Evolutionary conservation across 75 land plant species (phyloP).

Genomic region (Selaginella moellendorffii): DNA sequence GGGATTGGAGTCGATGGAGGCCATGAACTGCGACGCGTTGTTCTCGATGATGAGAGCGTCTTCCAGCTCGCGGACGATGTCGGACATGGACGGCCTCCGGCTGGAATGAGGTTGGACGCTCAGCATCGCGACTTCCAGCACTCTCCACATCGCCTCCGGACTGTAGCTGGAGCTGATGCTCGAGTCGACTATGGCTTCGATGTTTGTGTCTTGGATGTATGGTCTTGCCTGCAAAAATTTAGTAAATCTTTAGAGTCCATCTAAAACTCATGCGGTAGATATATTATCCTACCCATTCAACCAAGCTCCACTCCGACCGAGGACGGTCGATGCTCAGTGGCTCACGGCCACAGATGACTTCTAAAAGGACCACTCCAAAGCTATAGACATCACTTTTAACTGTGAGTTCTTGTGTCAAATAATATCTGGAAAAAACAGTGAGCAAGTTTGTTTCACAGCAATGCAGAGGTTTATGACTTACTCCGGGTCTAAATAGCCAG

Average conservation of each 20-base stretch:
- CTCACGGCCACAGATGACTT: constrained; percentile 42
- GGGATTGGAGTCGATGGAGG: constrained; percentile 16
- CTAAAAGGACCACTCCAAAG: too few relatives aligned
- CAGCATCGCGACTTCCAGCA: constrained; percentile 36
- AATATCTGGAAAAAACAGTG: constrained; percentile 17
- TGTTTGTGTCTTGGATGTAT: constrained; percentile 25
- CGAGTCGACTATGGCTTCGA: constrained; percentile 49
- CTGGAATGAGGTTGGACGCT: constrained; percentile 38
- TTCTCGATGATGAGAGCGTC: constrained; percentile 54
- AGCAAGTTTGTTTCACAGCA: too few relatives aligned
- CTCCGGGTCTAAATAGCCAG: constrained; percentile 75
- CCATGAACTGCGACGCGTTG: constrained; percentile 60
- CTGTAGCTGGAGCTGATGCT: constrained; percentile 31
- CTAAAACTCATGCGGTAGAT: background rate
- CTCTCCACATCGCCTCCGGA: constrained; percentile 56
- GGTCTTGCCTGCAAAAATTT: constrained; percentile 35
- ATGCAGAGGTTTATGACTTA: too few relatives aligned
- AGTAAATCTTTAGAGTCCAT: background rate
- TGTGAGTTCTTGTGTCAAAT: constrained; percentile 41
- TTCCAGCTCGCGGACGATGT: constrained; percentile 42
- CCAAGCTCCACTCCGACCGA: constrained; percentile 42
- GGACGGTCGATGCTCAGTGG: constrained; percentile 40
- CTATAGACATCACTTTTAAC: constrained; percentile 55
- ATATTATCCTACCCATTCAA: constrained; percentile 38
- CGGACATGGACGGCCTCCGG: constrained; percentile 43